phyloP scores from a whole-genome alignment of 352 stramenopile species.

The Phytopythium mirpurense region DNA sequence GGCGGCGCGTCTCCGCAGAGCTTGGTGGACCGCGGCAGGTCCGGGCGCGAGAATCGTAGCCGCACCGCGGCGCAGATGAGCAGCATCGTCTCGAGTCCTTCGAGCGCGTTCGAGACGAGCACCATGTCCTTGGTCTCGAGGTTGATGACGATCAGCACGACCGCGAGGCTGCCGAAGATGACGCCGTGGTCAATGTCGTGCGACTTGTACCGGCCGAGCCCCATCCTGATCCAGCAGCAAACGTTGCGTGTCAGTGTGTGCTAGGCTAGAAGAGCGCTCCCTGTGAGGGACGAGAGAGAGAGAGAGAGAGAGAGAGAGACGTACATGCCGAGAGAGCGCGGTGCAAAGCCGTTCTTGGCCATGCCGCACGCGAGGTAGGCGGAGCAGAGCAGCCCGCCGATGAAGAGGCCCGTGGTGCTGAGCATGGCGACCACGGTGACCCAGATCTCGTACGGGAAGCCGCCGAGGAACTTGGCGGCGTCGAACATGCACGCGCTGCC shows the following conservation, averaged over 20 bases:
- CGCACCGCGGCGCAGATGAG: slow-evolving; percentile 35
- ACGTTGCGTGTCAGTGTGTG: too few species aligned
- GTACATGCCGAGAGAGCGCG: slow-evolving; percentile 35
- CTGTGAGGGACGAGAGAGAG: too few species aligned
- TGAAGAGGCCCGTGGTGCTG: slow-evolving; percentile 38
- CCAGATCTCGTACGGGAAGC: slow-evolving; percentile 21
- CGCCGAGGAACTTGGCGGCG: slow-evolving; percentile 30
- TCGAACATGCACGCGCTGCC: slow-evolving; percentile 26
- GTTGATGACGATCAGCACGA: slow-evolving; percentile 55
- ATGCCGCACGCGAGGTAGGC: slow-evolving; percentile 54
- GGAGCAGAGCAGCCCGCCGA: slow-evolving; percentile 37
- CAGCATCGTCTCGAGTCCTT: slow-evolving; percentile 32
- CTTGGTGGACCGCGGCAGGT: slow-evolving; percentile 32
- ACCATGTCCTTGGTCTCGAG: slow-evolving; percentile 47
- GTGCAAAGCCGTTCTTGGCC: slow-evolving; percentile 41
- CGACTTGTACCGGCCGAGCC: slow-evolving; percentile 18
- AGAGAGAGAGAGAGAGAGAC: too few species aligned
- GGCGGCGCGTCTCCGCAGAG: slow-evolving; percentile 31
- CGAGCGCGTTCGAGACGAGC: slow-evolving; percentile 44
- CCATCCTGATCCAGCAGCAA: slow-evolving; percentile 22
- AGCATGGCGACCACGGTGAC: slow-evolving; percentile 27
- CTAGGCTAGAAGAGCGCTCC: too few species aligned
- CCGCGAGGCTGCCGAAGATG: slow-evolving; percentile 48
- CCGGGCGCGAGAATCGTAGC: slow-evolving; percentile 28
- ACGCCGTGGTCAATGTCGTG: slow-evolving; percentile 30